phyloP scores from a whole-genome alignment of 495 filamentous ascomycete genomes.

The Lentithecium fluviatile region DNA sequence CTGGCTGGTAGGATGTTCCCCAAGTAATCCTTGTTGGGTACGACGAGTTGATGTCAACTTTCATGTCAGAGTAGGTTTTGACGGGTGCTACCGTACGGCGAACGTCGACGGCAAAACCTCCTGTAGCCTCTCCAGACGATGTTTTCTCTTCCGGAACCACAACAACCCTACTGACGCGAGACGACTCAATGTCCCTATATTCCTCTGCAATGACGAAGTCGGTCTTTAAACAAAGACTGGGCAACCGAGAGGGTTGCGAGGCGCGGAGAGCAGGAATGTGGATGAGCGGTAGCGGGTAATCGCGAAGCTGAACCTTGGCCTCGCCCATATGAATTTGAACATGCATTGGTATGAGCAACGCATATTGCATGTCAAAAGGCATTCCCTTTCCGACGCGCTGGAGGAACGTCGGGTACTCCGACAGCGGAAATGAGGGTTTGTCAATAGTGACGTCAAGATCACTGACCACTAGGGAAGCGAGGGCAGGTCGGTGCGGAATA shows the following conservation, averaged over 20 bases:
- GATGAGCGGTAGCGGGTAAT: slow-evolving; percentile 89
- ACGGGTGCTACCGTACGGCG: slow-evolving; percentile 88
- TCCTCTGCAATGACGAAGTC: slow-evolving; percentile 98
- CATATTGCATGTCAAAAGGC: slow-evolving; percentile 85
- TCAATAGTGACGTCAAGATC: slow-evolving; percentile 85
- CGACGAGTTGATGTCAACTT: slow-evolving; percentile 86
- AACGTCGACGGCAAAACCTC: slow-evolving; percentile 77
- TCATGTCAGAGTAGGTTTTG: slow-evolving; percentile 93
- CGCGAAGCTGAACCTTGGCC: slow-evolving; percentile 75
- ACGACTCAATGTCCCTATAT: slow-evolving; percentile 73
- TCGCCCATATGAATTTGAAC: slow-evolving; percentile 91
- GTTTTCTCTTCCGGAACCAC: slow-evolving; percentile 68
- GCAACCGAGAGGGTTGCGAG: slow-evolving; percentile 75
- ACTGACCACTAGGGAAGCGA: slow-evolving; percentile 77
- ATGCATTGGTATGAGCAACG: slow-evolving; percentile 83
- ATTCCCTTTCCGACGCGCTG: slow-evolving; percentile 92
- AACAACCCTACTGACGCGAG: slow-evolving; percentile 75
- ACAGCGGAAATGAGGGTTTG: slow-evolving; percentile 86
- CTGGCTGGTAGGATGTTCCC: slow-evolving; percentile 96
- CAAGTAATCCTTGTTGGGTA: slow-evolving; percentile 91
- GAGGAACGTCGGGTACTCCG: slow-evolving; percentile 77
- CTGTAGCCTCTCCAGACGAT: slow-evolving; percentile 49
- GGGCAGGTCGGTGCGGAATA: slow-evolving; percentile 78
- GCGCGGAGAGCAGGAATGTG: slow-evolving; percentile 83
- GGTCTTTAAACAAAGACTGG: slow-evolving; percentile 78